Conservation (phyloP, 768 basidiomycete genomes). For the Botryobasidium botryosum region DNA sequence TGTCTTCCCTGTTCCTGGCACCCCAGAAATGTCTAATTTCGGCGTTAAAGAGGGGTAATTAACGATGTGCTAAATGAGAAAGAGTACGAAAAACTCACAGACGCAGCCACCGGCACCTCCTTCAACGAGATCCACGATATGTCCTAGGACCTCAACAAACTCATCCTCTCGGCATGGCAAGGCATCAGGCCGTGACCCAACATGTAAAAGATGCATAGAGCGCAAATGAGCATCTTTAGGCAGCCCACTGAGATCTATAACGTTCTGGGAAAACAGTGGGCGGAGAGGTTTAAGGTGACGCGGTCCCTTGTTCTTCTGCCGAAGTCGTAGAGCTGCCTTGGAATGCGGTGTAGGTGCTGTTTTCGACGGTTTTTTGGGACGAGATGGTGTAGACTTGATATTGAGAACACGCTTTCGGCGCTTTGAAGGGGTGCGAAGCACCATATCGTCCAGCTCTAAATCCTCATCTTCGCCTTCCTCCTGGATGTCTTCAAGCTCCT, state of each 20-base stretch:
- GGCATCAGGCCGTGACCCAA: slow-evolving; percentile 77
- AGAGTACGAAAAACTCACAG: slow-evolving; percentile 35
- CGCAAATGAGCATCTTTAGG: slow-evolving; percentile 69
- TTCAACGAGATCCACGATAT: slow-evolving; percentile 72
- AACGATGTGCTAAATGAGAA: background rate
- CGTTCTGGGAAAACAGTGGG: slow-evolving; percentile 21
- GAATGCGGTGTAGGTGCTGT: slow-evolving; percentile 62
- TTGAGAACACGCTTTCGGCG: slow-evolving; percentile 15
- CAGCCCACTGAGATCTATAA: slow-evolving; percentile 28
- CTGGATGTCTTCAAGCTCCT: slow-evolving; percentile 5
- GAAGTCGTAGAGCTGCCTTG: slow-evolving; percentile 42
- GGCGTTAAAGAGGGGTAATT: background rate
- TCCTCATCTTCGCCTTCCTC: slow-evolving; percentile 8
- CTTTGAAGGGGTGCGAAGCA: slow-evolving; percentile 20
- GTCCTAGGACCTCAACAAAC: slow-evolving; percentile 53
- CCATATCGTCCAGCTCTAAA: slow-evolving; percentile 9
- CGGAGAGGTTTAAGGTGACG: slow-evolving; percentile 19
- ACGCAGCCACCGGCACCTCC: slow-evolving; percentile 91
- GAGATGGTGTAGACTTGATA: background rate
- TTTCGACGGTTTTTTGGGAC: slow-evolving; percentile 19
- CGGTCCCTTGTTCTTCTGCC: slow-evolving; percentile 23
- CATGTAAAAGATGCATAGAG: slow-evolving; percentile 83
- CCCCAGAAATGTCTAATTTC: slow-evolving; percentile 92
- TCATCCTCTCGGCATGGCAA: slow-evolving; percentile 83
- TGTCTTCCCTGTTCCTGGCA: slow-evolving; percentile 98